These are phyloP conservation scores for Corylus heterophylla DNA, from an alignment of 306 rosid species.

Conservation along the genomic window DNA sequence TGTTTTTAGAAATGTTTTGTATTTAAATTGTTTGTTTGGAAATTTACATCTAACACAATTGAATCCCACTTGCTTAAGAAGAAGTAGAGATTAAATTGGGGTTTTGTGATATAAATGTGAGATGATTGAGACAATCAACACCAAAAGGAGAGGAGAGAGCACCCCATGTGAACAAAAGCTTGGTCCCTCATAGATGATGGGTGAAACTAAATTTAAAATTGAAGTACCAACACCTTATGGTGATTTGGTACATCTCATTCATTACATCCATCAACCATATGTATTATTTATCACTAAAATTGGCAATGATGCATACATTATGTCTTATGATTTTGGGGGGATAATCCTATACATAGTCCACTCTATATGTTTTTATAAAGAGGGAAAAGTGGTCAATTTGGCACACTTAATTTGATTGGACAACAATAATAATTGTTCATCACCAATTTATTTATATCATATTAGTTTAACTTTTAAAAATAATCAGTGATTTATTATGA, in stretches of 20 bases:
- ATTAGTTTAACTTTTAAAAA: too few relatives aligned
- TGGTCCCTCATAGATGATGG: not conserved
- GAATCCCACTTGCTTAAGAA: too few relatives aligned
- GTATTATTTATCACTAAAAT: not conserved
- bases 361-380: not conserved
- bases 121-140: too few relatives aligned
- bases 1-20: too few relatives aligned
- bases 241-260: not conserved
- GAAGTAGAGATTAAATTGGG: too few relatives aligned
- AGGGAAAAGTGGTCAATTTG: not conserved
- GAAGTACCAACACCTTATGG: not conserved
- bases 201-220: not conserved
- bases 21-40: too few relatives aligned
- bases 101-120: too few relatives aligned
- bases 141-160: too few relatives aligned
- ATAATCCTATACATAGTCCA: not conserved
- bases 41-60: too few relatives aligned
- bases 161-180: not conserved
- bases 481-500: too few relatives aligned
- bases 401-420: not conserved
- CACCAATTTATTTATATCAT: too few relatives aligned
- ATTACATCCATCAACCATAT: not conserved
- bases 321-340: not conserved
- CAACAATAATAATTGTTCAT: not conserved
- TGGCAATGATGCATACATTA: not conserved